Conservation (phyloP, 2,329 filamentous ascomycete genomes). For the Sclerotinia glacialis region DNA sequence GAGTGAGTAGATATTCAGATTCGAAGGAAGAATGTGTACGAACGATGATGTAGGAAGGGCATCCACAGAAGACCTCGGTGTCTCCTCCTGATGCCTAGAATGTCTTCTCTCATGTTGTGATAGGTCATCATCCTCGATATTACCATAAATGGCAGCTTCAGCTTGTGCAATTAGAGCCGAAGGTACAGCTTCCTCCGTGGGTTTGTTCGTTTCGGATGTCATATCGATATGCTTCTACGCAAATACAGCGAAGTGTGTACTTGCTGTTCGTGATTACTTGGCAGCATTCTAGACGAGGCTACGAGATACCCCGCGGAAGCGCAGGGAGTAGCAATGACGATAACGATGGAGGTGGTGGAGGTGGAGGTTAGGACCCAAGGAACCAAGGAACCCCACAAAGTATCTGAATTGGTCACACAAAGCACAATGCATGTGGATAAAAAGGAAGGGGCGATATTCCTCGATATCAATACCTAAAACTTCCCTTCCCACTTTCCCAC, state of each 20-base stretch:
- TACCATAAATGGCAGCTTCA: slow-evolving; percentile 38
- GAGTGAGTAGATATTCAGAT: background rate
- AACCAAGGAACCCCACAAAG: slow-evolving; percentile 8
- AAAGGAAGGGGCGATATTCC: background rate
- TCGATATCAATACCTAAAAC: background rate
- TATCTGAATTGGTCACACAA: background rate
- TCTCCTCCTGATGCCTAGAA: slow-evolving; percentile 5
- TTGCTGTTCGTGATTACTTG: background rate
- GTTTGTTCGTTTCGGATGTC: slow-evolving; percentile 20
- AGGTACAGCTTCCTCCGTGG: slow-evolving; percentile 27
- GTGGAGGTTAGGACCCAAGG: background rate
- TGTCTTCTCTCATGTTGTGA: slow-evolving; percentile 20
- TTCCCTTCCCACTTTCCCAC: background rate
- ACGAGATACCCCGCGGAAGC: background rate
- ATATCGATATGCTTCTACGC: slow-evolving; percentile 8
- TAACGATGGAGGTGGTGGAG: background rate
- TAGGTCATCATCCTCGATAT: slow-evolving; percentile 27
- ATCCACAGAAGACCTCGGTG: background rate
- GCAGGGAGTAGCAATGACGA: background rate
- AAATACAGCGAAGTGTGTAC: background rate
- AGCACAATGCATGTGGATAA: background rate
- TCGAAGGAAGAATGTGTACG: background rate
- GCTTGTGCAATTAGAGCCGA: slow-evolving; percentile 36
- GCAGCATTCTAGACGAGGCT: background rate
- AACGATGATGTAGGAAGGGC: slow-evolving; percentile 11